phyloP scores from a whole-genome alignment of 306 rosid genomes.

The Notholithocarpus densiflorus region DNA sequence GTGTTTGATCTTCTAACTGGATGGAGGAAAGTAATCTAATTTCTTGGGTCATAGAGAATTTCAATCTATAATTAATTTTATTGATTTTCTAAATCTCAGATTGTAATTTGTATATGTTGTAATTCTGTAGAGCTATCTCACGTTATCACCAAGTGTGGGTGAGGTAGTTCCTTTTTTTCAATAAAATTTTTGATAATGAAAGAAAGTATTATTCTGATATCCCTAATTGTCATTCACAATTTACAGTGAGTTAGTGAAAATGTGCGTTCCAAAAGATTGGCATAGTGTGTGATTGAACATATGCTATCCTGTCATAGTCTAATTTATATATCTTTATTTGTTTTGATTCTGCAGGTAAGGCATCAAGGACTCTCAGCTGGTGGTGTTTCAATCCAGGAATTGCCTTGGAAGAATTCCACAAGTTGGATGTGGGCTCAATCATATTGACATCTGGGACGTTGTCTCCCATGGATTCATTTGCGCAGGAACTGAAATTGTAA shows the following conservation, averaged over 20 bases:
- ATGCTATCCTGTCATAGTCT: conserved; percentile 20
- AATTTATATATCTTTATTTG: conserved; percentile 16
- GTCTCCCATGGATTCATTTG: conserved; percentile 93
- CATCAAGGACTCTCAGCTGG: conserved; percentile 90
- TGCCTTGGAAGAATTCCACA: conserved; percentile 78
- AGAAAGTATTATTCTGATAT: neutral
- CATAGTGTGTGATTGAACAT: conserved; percentile 9
- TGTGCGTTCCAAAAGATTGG: conserved; percentile 1
- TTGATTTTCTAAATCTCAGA: too few relatives aligned
- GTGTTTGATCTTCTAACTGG: too few relatives aligned
- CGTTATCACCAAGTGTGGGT: too few relatives aligned
- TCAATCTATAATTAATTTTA: too few relatives aligned
- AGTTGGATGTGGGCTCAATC: conserved; percentile 68
- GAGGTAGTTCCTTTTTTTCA: too few relatives aligned
- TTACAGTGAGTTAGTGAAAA: neutral
- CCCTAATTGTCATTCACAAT: neutral
- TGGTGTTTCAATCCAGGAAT: conserved; percentile 99
- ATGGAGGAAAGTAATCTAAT: too few relatives aligned
- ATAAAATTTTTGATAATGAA: too few relatives aligned
- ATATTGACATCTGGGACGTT: conserved; percentile 94
- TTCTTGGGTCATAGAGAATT: too few relatives aligned
- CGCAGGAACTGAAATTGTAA: conserved; percentile 80
- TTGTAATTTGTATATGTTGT: too few relatives aligned
- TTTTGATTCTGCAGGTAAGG: conserved; percentile 54
- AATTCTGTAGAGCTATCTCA: too few relatives aligned